phyloP scores from a whole-genome alignment of 1,284 basidiomycete genomes.

The Coniophora puteana region DNA sequence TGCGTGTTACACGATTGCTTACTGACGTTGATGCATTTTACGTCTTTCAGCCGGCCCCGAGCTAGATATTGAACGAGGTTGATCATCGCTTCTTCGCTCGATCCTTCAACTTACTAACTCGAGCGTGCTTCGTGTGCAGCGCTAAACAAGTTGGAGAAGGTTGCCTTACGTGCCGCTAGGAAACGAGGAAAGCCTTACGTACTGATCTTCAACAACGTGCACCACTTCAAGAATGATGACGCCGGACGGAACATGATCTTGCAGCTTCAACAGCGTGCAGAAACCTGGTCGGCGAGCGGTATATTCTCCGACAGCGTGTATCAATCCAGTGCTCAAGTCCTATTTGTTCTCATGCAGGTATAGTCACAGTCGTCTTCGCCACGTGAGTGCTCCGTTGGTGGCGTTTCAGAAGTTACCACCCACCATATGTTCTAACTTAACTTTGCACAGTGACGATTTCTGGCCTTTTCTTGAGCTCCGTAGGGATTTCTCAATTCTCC shows the following conservation, averaged over 20 bases:
- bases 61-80: constrained; percentile 80
- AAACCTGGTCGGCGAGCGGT: constrained; percentile 82
- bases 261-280: constrained; percentile 82
- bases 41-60: constrained; percentile 60
- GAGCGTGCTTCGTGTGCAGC: constrained; percentile 34
- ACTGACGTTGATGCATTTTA: constrained; percentile 5
- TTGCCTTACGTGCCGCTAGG: constrained; percentile 63
- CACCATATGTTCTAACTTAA: constrained; percentile 14
- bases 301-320: constrained; percentile 22
- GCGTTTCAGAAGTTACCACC: constrained; percentile 7
- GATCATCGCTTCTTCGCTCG: constrained; percentile 4
- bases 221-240: constrained; percentile 79
- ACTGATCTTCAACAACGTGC: constrained; percentile 75
- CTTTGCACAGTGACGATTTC: constrained; percentile 79
- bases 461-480: constrained; percentile 65
- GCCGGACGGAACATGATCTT: constrained; percentile 73
- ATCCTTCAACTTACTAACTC: constrained; percentile 4
- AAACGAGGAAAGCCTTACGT: constrained; percentile 66
- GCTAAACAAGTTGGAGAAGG: constrained; percentile 84
- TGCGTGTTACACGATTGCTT: not conserved
- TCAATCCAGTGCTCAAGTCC: constrained; percentile 6
- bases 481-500: constrained; percentile 4
- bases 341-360: constrained; percentile 48
- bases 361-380: constrained; percentile 76
- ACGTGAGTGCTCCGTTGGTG: constrained; percentile 45